A percentile compares a stretch with the other conserved stretches of the same genome.
Conservation (phyloP, 148 eudicot genomes). For the Limonium bicolor region DNA sequence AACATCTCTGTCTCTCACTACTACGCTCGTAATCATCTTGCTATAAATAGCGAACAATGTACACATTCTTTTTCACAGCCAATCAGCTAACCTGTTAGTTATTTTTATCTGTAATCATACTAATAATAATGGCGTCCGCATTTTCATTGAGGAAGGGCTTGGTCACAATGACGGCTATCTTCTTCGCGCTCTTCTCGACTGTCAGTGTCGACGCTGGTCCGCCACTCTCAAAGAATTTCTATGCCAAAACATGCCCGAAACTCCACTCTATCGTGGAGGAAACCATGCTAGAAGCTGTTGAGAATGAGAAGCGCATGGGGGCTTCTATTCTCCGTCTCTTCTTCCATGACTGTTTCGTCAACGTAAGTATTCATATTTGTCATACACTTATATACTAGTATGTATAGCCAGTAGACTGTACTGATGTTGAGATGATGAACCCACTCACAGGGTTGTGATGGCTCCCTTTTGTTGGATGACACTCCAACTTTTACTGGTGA, state of each 20-base stretch:
- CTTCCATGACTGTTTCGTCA: slow-evolving; percentile 27
- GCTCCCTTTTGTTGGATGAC: slow-evolving; percentile 14
- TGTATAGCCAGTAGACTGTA: no score
- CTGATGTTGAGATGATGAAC: not conserved
- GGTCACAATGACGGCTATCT: no score
- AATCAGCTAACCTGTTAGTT: no score
- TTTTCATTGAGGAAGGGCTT: no score
- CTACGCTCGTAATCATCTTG: no score
- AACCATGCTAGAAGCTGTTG: slow-evolving; percentile 9
- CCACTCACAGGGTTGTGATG: slow-evolving; percentile 14
- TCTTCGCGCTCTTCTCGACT: no score
- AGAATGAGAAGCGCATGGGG: slow-evolving; percentile 11
- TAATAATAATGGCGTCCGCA: no score
- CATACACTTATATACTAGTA: no score
- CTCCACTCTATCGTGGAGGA: slow-evolving; percentile 10
- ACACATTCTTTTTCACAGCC: no score
- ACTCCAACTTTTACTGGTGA: slow-evolving; percentile 14
- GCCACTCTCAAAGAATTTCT: slow-evolving; percentile 2
- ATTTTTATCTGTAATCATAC: no score
- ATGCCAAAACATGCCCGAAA: slow-evolving; percentile 17
- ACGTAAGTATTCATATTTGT: slow-evolving; percentile 4
- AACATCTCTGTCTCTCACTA: no score
- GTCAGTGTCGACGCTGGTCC: not conserved
- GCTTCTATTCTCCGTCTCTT: slow-evolving; percentile 26
- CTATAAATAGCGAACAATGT: no score